Base-by-base conservation (phyloP, 1,284 basidiomycete genomes). In the Tetrapyrgos nigripes region DNA sequence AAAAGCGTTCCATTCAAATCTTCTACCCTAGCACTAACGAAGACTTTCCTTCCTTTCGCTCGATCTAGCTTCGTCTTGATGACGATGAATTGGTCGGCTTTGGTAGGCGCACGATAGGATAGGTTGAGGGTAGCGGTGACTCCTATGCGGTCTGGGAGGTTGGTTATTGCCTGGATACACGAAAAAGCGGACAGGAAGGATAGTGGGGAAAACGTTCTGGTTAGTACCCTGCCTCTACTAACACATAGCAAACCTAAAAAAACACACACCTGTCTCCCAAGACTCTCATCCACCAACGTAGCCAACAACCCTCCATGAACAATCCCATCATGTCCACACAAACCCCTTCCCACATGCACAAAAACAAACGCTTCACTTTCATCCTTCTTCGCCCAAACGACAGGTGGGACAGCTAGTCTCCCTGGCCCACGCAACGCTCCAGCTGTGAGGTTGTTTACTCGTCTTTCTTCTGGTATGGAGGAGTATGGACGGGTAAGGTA, bases 321-420 rank as follows among this genome's bases (percentile, higher is more conserved):
- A 62, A 98, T 93, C 0, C 96, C 96, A 72, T 97, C 94, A 67
- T 97, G 94, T 2, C 93, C 94, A 70, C 96, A 98, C 52, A 98
- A 68, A 3, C 88, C 89, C 35, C 91, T 77, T 1, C 96, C 96
- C 6, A 97, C 80, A 70, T 98, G 96, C 1, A 94, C 61, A 58
- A 97, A 76, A 13, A 87, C 80, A 58, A 88, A 69, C 5, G 84
- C 83, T 74, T 93, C 89, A 9, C 78, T 82, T 70, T 94, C 92
- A 73, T 96, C 92, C 60, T 78, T 79, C 67, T 81, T 85, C 17
- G 86, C 85, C 19, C 95, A 82, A 4, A 93, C 83, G 1, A 96
- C 66, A 2, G 94, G 93, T 21, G 84, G 79, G 51, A 96, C 72
- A 0, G 93, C 93, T 3, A 97, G 81, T 74, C 87, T 91, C 8